Evolutionary conservation across 768 basidiomycete genomes (phyloP), one percentile per base, ranked within the genome.

Genomic region (Termitomyces sp.): DNA sequence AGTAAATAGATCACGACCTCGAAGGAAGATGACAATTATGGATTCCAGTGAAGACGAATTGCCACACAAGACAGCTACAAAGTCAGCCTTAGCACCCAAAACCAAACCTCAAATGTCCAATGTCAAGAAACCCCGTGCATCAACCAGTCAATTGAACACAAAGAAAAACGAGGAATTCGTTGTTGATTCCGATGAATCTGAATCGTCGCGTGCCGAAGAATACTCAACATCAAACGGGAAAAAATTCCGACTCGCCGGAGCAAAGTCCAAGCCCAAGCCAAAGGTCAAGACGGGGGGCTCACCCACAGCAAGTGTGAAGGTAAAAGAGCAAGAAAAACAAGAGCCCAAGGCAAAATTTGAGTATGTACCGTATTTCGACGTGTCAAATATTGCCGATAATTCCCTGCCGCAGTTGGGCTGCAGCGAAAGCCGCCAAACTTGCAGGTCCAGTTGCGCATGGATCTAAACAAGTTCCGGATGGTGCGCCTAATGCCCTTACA

Each of bases 381-480:
- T 37, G 3, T 31, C 31, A 5, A 15, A 23, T 3, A 10, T 54
- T 38, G 8, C 38, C 21, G 15, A 31, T 14, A 37, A 3, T 3
- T 30, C 21, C 3, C 19, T n/a, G 21, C n/a, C 15, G 11, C 57
- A 78, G 75, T 50, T 78, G 77, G 77, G 75, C 71, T 3, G 75
- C 78, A 1, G 70, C 71, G 21, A 75, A 80, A 57, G 87, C 86
- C 0, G 86, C 86, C 15, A 82, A 82, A 62, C 65, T 78, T 0
- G 81, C 84, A 0, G 83, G 83, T 0, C 86, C 86, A 0, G 68
- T 74, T n/a, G 81, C 87, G 26, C 75, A 77, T n/a, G 87, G 87
- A 0, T 76, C 81, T 15, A 91, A 88, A 65, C 77, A 81, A 14
- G 79, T 91, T 21, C 90, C 91, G 0, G 84, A 93, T 44, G 86